Percentiles rank a stretch among this genome's conserved stretches.
Conservation (phyloP, 2,329 filamentous ascomycete species). For the Curvularia eragrostidis region DNA sequence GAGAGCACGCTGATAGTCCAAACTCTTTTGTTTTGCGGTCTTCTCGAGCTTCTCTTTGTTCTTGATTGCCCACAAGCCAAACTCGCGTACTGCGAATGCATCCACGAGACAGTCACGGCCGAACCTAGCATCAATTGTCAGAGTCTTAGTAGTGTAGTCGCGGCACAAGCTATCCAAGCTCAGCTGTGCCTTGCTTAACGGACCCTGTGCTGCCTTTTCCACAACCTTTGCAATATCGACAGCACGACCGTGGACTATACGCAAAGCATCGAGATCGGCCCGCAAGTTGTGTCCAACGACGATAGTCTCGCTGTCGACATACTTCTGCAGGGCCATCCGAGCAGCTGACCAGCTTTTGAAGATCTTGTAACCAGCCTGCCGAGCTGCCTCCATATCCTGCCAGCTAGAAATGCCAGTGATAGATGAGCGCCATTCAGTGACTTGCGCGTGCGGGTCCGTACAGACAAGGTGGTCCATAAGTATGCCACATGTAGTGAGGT, state of each 20-base stretch:
- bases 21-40: conserved; percentile 46
- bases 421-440: conserved; percentile 36
- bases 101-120: conserved; percentile 61
- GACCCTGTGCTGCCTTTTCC: conserved; percentile 44
- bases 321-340: conserved; percentile 39
- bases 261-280: conserved; percentile 42
- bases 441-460: conserved; percentile 27
- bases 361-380: conserved; percentile 38
- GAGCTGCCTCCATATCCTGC: conserved; percentile 35
- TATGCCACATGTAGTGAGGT: conserved; percentile 40
- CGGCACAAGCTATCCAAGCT: conserved; percentile 41
- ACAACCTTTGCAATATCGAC: conserved; percentile 42
- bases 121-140: conserved; percentile 24
- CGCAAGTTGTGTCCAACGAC: conserved; percentile 46
- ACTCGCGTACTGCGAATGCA: conserved; percentile 58
- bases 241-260: conserved; percentile 45
- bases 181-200: conserved; percentile 40
- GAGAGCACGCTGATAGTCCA: conserved; percentile 32
- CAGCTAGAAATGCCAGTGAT: conserved; percentile 36
- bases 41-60: conserved; percentile 46
- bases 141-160: conserved; percentile 19
- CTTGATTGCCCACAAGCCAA: conserved; percentile 56
- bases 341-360: conserved; percentile 45
- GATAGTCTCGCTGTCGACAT: conserved; percentile 43
- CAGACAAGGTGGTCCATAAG: conserved; percentile 44